Percentiles rank a stretch among this genome's conserved stretches.
Evolutionary conservation across 2,329 filamentous ascomycete species (phyloP).

Genomic region (Cordyceps fumosorosea): DNA sequence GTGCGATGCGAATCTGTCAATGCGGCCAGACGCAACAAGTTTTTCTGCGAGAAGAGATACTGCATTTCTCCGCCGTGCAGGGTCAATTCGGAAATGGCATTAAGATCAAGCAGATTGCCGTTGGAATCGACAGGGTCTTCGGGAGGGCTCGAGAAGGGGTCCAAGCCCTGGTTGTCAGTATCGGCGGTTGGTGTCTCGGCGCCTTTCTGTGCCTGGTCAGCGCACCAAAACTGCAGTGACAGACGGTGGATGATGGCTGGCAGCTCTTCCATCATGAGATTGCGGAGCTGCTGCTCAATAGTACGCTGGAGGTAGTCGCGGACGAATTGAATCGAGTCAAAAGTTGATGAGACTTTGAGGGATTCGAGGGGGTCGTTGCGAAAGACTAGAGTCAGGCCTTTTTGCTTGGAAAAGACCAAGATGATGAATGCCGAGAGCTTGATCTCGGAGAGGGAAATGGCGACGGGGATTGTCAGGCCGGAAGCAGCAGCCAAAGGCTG

Average conservation of each 20-base stretch:
- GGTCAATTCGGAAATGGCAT: constrained; percentile 68
- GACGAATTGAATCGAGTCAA: constrained; percentile 97
- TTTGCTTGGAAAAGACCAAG: constrained; percentile 93
- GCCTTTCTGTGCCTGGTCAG: constrained; percentile 60
- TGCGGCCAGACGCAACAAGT: constrained; percentile 73
- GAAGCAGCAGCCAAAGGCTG: constrained; percentile 86
- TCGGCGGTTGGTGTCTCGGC: constrained; percentile 42
- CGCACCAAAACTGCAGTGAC: constrained; percentile 82
- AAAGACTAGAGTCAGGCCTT: constrained; percentile 93
- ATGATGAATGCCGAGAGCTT: constrained; percentile 96
- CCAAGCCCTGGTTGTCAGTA: constrained; percentile 56
- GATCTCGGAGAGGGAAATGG: constrained; percentile 93
- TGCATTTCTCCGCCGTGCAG: constrained; percentile 79
- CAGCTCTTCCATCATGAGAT: constrained; percentile 95
- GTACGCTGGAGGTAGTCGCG: constrained; percentile 94
- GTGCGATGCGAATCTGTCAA: constrained; percentile 86
- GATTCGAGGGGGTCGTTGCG: constrained; percentile 97
- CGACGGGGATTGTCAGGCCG: constrained; percentile 91
- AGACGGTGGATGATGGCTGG: constrained; percentile 93
- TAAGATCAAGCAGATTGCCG: constrained; percentile 69
- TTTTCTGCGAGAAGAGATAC: constrained; percentile 92
- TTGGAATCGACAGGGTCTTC: constrained; percentile 75
- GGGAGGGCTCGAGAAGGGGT: constrained; percentile 76
- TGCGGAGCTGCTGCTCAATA: constrained; percentile 87
- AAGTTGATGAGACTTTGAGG: constrained; percentile 96